Conservation (phyloP, 2,329 filamentous ascomycete species). For the Remersonia thermophila region DNA sequence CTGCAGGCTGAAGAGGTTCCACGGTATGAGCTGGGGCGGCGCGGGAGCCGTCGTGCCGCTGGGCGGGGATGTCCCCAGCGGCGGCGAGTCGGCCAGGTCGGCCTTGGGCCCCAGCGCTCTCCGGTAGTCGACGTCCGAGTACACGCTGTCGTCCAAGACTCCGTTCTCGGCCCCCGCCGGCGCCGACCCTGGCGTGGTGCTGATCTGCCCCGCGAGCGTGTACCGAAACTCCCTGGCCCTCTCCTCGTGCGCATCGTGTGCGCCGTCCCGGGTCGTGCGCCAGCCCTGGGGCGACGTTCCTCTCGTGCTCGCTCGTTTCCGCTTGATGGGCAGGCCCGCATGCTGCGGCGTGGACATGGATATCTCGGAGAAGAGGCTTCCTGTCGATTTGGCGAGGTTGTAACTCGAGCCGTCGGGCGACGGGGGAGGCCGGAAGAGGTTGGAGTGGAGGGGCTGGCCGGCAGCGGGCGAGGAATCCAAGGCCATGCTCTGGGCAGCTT, state of each 20-base stretch:
- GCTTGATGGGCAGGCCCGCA: slow-evolving; percentile 29
- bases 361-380: slow-evolving; percentile 27
- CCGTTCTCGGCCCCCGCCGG: slow-evolving; percentile 21
- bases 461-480: slow-evolving; percentile 17
- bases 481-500: slow-evolving; percentile 22
- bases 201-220: slow-evolving; percentile 41
- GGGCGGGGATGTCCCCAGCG: slow-evolving; percentile 14
- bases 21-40: slow-evolving; percentile 22
- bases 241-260: slow-evolving; percentile 16
- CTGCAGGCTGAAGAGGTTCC: slow-evolving; percentile 47
- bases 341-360: slow-evolving; percentile 19
- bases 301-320: slow-evolving; percentile 36
- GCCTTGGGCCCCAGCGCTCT: slow-evolving; percentile 38
- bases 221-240: slow-evolving; percentile 26
- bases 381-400: slow-evolving; percentile 25
- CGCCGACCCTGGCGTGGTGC: slow-evolving; percentile 29
- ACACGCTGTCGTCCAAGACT: slow-evolving; percentile 39
- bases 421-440: slow-evolving; percentile 23
- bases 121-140: slow-evolving; percentile 45
- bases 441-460: slow-evolving; percentile 19
- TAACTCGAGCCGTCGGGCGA: slow-evolving; percentile 20
- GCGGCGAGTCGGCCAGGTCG: slow-evolving; percentile 23
- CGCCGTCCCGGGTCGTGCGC: slow-evolving; percentile 20
- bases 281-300: slow-evolving; percentile 26
- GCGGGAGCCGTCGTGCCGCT: slow-evolving; percentile 11